These are phyloP conservation scores for Akanthomyces muscarius DNA, from an alignment of 2,329 filamentous ascomycete species.

Conservation along the genomic window DNA sequence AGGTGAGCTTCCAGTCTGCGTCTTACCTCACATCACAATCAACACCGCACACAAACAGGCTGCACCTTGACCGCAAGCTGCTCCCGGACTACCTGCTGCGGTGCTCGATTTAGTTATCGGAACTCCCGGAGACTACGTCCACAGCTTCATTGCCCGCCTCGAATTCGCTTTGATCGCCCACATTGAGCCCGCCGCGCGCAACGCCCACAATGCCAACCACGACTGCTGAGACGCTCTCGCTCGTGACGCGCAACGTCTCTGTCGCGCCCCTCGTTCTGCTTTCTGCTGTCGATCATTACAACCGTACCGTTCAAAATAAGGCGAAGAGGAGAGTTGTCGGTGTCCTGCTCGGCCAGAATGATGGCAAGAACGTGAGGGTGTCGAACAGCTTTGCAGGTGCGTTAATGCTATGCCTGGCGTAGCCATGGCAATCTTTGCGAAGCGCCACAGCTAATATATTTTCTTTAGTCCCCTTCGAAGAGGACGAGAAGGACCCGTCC, in stretches of 20 bases:
- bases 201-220: slow-evolving; percentile 81
- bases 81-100: background rate
- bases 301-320: slow-evolving; percentile 83
- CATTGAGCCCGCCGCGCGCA: slow-evolving; percentile 1
- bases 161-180: background rate
- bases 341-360: slow-evolving; percentile 90
- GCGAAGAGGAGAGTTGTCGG: slow-evolving; percentile 85
- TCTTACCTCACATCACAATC: slow-evolving; percentile 11
- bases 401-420: slow-evolving; percentile 20
- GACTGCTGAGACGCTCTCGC: slow-evolving; percentile 90
- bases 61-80: slow-evolving; percentile 1
- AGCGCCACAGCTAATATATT: slow-evolving; percentile 15
- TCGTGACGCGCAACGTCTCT: slow-evolving; percentile 91
- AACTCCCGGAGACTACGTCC: background rate
- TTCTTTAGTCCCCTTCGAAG: slow-evolving; percentile 84
- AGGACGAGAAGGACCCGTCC: slow-evolving; percentile 96
- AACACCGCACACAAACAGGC: slow-evolving; percentile 1
- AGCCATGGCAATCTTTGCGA: slow-evolving; percentile 10
- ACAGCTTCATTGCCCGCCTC: background rate
- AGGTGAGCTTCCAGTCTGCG: slow-evolving; percentile 10
- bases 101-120: background rate
- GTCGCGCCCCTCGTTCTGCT: slow-evolving; percentile 97
- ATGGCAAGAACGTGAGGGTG: slow-evolving; percentile 91
- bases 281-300: slow-evolving; percentile 97
- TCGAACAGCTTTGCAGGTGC: slow-evolving; percentile 98